A percentile compares a stretch with the other conserved stretches of the same genome.
Conservation (phyloP, 768 basidiomycete species). For the Mycena sanguinolenta region DNA sequence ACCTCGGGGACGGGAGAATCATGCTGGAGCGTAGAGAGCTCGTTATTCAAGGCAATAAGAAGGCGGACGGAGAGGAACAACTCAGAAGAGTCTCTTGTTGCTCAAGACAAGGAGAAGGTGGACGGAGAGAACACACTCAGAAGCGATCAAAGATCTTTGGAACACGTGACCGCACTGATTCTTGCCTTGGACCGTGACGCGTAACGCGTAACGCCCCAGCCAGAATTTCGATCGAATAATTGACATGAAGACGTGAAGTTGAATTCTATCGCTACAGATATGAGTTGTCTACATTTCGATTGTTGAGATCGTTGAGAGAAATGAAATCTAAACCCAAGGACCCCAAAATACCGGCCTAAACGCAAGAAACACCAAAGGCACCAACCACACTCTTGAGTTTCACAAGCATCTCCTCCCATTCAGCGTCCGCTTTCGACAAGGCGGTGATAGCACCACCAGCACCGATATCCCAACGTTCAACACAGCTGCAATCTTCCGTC, state of each 20-base stretch:
- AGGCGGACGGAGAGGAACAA: too few relatives aligned
- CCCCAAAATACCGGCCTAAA: background rate
- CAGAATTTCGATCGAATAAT: too few relatives aligned
- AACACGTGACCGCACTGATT: too few relatives aligned
- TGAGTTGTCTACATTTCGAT: slow-evolving; percentile 31
- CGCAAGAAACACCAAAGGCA: slow-evolving; percentile 56
- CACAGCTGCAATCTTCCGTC: slow-evolving; percentile 8
- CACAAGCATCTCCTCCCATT: slow-evolving; percentile 96
- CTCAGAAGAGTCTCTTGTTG: too few relatives aligned
- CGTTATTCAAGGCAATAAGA: too few relatives aligned
- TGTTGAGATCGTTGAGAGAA: slow-evolving; percentile 38
- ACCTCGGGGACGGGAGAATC: slow-evolving; percentile 44
- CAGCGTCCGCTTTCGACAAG: slow-evolving; percentile 83
- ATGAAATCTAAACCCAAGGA: slow-evolving; percentile 3
- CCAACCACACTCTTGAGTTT: slow-evolving; percentile 86
- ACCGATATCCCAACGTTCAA: slow-evolving; percentile 84
- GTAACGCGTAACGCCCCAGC: too few relatives aligned
- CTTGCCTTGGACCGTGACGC: too few relatives aligned
- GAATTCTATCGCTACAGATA: slow-evolving; percentile 38
- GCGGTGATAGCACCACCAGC: slow-evolving; percentile 98
- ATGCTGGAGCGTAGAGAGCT: slow-evolving; percentile 14
- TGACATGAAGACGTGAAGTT: slow-evolving; percentile 21
- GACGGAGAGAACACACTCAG: too few relatives aligned
- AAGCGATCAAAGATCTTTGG: too few relatives aligned
- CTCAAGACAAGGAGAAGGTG: background rate